phyloP scores from a whole-genome alignment of 257 asterid genomes.

The Phtheirospermum japonicum region DNA sequence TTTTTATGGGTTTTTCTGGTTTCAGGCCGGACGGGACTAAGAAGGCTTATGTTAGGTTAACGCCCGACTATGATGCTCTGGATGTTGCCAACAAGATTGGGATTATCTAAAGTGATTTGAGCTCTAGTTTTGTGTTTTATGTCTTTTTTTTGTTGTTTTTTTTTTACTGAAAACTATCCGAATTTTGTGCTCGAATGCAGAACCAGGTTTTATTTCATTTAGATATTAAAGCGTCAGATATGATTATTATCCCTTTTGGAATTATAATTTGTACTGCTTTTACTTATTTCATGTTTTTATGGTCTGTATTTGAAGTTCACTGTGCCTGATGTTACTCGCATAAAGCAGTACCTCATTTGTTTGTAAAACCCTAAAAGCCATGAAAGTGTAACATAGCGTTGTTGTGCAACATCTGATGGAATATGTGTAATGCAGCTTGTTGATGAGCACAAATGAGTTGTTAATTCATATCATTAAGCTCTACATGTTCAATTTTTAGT shows the following conservation, averaged over 20 bases:
- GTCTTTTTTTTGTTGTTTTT: slow-evolving; percentile 6
- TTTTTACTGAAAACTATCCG: slow-evolving; percentile 11
- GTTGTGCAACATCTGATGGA: too few relatives aligned
- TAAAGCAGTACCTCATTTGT: too few relatives aligned
- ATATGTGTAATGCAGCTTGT: too few relatives aligned
- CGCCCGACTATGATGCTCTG: slow-evolving; percentile 60
- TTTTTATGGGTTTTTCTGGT: not conserved
- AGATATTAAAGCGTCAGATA: slow-evolving; percentile 17
- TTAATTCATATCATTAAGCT: too few relatives aligned
- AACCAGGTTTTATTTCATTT: slow-evolving; percentile 14
- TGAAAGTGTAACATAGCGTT: too few relatives aligned
- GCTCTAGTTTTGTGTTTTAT: slow-evolving; percentile 23
- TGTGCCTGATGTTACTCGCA: too few relatives aligned
- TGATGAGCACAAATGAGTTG: too few relatives aligned
- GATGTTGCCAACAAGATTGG: slow-evolving; percentile 66
- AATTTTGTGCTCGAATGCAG: slow-evolving; percentile 16
- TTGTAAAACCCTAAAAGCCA: too few relatives aligned
- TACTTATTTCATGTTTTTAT: too few relatives aligned
- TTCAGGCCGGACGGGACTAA: slow-evolving; percentile 60
- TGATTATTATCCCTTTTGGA: not conserved
- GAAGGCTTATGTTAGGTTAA: slow-evolving; percentile 57
- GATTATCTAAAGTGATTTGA: slow-evolving; percentile 39
- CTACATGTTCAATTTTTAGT: too few relatives aligned
- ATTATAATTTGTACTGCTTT: too few relatives aligned
- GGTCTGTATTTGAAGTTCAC: too few relatives aligned